Evolutionary conservation across 495 filamentous ascomycete genomes (phyloP), one percentile per base, ranked within the genome.

Genomic region (Apodospora peruviana): DNA sequence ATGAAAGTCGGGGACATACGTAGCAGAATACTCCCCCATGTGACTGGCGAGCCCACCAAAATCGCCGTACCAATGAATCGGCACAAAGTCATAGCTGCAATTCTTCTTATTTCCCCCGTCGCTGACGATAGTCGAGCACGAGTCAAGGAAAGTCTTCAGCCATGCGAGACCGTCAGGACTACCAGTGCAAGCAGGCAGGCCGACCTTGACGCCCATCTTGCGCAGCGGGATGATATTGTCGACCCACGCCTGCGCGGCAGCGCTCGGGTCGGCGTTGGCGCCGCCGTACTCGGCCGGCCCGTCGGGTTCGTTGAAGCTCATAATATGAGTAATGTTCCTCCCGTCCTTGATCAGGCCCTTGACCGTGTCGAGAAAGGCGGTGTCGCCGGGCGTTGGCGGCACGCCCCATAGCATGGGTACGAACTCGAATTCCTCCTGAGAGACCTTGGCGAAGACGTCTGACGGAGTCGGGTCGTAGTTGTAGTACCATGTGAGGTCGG

Each of bases 351-450:
- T 74, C 54, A 80, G 68, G 9, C 51, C 24, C 39, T 58, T 65
- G 20, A 88, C 72, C 14, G 67, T 70, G 39, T 74, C 65, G 24
- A 80, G 64, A 64, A 87, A 87, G 10, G 73, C 60, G 5, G 68
- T 79, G 45, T 78, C 71, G 56, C 61, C 64, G 40, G 69, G 59
- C n/a, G 60, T 47, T 16, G 48, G 19, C 2, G 68, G 67, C 7
- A 67, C 65, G 23, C 86, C 86, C 83, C 82, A 90, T 24, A 89
- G 74, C 86, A 88, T 88, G 24, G 87, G 86, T n/a, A 91, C 83
- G 56, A 88, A 91, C 58, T 87, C 68, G 52, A 89, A 76, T 0
- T 70, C 48, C 56, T 63, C 53, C 53, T 79, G 66, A 7, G 68
- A 37, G 38, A 63, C 43, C 45, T 66, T 65, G 23, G 58, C 43